phyloP scores from a whole-genome alignment of 169 alveolate species.

The Cyclospora cayetanensis region DNA sequence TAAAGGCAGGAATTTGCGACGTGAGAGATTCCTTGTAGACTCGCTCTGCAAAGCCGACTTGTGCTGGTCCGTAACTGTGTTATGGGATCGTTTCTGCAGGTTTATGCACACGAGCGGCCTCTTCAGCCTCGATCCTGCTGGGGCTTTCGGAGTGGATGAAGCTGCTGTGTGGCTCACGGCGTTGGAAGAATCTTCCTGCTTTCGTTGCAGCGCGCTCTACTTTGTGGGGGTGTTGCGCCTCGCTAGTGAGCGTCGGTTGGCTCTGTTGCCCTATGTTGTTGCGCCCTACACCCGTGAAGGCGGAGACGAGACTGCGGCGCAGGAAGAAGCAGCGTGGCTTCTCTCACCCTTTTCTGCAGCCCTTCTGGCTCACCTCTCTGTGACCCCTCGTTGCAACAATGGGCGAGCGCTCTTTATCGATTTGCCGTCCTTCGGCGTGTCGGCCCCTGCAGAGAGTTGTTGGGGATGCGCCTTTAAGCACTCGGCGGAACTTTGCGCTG shows the following conservation, averaged over 20 bases:
- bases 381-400: conserved; percentile 48
- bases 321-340: not conserved
- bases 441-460: conserved; percentile 46
- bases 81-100: conserved; percentile 36
- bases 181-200: conserved; percentile 2
- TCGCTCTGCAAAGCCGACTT: not conserved
- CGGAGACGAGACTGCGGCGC: not conserved
- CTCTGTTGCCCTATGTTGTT: conserved; percentile 3
- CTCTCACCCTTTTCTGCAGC: conserved; percentile 26
- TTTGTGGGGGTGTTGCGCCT: conserved; percentile 4
- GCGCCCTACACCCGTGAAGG: not conserved
- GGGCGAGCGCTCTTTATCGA: not conserved
- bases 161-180: conserved; percentile 43
- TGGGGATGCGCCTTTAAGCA: conserved; percentile 41
- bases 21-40: not conserved
- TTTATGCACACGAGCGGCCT: conserved; percentile 39
- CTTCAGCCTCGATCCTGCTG: not conserved
- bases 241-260: conserved; percentile 31
- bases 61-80: too few species aligned
- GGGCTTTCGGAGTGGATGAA: not conserved
- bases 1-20: not conserved
- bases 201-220: conserved; percentile 52
- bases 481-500: not conserved
- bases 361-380: conserved; percentile 11
- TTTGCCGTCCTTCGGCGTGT: conserved; percentile 7